Conservation (phyloP, 257 asterid genomes). For the Forsythia viridissima region DNA sequence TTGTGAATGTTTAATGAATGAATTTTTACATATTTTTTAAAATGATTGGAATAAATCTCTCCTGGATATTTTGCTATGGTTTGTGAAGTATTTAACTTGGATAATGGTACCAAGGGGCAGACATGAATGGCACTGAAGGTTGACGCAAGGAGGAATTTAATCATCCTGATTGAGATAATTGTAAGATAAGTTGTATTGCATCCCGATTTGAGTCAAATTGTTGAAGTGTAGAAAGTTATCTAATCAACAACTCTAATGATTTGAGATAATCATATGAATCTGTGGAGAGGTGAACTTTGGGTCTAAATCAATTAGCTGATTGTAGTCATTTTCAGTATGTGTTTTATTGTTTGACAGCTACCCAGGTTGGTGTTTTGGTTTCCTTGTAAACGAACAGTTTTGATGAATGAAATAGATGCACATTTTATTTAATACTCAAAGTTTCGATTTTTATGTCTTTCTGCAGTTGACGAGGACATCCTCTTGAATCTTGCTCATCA, state of each 20-base stretch:
- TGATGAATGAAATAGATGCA: not conserved
- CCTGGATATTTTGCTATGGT: not conserved
- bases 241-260: not conserved
- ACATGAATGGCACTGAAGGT: not conserved
- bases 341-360: not conserved
- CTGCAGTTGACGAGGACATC: conserved; percentile 78
- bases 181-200: not conserved
- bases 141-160: not conserved
- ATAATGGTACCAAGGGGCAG: not conserved
- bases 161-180: not conserved
- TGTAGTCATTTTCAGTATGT: not conserved
- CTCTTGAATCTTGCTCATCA: conserved; percentile 88
- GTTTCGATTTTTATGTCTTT: not conserved
- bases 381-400: not conserved
- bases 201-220: not conserved
- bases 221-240: not conserved
- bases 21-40: not conserved
- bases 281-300: not conserved
- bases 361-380: not conserved
- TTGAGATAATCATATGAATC: not conserved
- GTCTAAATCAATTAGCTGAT: not conserved
- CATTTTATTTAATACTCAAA: not conserved
- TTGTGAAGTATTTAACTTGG: not conserved
- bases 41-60: not conserved
- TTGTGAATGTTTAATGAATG: not conserved